Percentiles rank a stretch among this genome's conserved stretches.
phyloP scores from a whole-genome alignment of 805 yeast genomes.

The Wickerhamomyces alni region DNA sequence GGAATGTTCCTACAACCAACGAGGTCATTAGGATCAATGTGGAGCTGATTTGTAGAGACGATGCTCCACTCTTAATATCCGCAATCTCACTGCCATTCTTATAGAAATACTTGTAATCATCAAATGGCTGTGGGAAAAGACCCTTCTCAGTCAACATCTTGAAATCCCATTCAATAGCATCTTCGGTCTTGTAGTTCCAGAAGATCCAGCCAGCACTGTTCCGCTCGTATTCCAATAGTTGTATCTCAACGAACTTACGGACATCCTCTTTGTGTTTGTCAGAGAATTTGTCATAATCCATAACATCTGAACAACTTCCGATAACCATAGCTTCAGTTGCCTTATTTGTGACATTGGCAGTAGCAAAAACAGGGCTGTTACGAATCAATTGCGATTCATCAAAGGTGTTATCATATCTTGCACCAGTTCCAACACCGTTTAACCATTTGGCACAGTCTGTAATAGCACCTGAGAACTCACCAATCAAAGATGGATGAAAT shows the following conservation, averaged over 20 bases:
- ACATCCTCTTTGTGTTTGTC: slow-evolving; percentile 35
- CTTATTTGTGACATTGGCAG: background rate
- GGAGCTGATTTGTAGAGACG: background rate
- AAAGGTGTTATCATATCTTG: slow-evolving; percentile 51
- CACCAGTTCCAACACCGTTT: slow-evolving; percentile 60
- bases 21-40: too few relatives aligned
- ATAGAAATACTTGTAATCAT: slow-evolving; percentile 41
- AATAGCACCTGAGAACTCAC: slow-evolving; percentile 69
- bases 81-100: slow-evolving; percentile 14
- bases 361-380: slow-evolving; percentile 5
- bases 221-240: slow-evolving; percentile 45
- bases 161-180: slow-evolving; percentile 64
- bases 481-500: slow-evolving; percentile 48
- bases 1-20: too few relatives aligned
- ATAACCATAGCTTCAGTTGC: background rate
- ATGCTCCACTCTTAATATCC: background rate
- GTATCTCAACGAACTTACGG: slow-evolving; percentile 55
- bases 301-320: slow-evolving; percentile 32
- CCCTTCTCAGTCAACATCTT: slow-evolving; percentile 39
- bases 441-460: slow-evolving; percentile 64
- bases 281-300: slow-evolving; percentile 37
- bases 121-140: slow-evolving; percentile 59
- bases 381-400: slow-evolving; percentile 13
- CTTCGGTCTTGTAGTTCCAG: slow-evolving; percentile 69
- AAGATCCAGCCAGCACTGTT: slow-evolving; percentile 55